Conservation (phyloP, 2,329 filamentous ascomycete genomes). For the Ophiostoma tasmaniense region DNA sequence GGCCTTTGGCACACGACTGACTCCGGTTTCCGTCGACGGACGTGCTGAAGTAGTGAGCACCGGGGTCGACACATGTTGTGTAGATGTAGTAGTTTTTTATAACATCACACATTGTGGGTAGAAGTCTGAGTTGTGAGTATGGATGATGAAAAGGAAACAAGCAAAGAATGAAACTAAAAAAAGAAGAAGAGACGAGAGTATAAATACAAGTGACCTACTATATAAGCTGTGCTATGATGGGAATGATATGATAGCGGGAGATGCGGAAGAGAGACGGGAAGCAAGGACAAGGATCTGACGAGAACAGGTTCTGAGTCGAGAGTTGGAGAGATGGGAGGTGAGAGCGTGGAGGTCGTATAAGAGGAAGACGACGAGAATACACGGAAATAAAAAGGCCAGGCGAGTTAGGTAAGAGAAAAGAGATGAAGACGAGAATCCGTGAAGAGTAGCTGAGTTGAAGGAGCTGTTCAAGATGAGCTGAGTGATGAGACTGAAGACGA, state of each 20-base stretch:
- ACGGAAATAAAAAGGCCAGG: not conserved
- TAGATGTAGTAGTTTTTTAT: constrained; percentile 74
- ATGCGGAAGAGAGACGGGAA: constrained; percentile 1
- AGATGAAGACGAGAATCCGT: not conserved
- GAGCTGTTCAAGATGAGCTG: not conserved
- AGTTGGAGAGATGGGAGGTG: not conserved
- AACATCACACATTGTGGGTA: constrained; percentile 51
- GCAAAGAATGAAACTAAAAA: not conserved
- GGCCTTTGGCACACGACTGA: constrained; percentile 51
- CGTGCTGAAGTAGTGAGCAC: constrained; percentile 62
- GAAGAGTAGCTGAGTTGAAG: not conserved
- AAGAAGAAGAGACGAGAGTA: not conserved
- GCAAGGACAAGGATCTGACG: constrained; percentile 2
- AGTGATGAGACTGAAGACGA: not conserved
- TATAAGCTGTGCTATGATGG: not conserved
- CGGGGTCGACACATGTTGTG: constrained; percentile 59
- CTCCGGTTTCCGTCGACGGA: constrained; percentile 57
- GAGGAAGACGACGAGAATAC: not conserved
- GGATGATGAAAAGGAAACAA: not conserved
- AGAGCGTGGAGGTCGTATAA: not conserved
- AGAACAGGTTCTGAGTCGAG: not conserved
- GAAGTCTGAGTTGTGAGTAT: not conserved
- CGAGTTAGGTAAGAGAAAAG: not conserved
- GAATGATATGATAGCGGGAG: not conserved
- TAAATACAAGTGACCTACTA: not conserved